Conservation (phyloP, 352 stramenopile species). For the Pythium dissimile region DNA sequence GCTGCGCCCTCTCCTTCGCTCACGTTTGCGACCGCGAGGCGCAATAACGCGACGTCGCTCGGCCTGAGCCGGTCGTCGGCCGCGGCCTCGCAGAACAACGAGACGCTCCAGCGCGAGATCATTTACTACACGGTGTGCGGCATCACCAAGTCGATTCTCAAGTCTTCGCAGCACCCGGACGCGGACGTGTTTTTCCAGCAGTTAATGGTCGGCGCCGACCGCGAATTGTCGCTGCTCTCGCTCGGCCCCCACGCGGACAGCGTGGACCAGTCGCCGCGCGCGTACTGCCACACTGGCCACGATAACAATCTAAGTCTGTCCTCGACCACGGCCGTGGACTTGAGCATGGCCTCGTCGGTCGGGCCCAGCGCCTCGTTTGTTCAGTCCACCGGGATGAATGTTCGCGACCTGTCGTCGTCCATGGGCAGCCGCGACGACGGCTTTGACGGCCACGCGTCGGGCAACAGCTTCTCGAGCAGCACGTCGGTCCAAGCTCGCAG, state of each 20-base stretch:
- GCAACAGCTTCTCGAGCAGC: conserved; percentile 8
- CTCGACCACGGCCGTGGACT: not conserved
- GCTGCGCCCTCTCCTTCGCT: not conserved
- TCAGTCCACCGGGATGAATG: not conserved
- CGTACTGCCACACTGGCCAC: conserved; percentile 35
- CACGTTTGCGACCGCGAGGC: not conserved
- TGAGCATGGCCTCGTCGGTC: conserved; percentile 4
- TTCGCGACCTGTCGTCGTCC: not conserved
- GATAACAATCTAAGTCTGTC: not conserved
- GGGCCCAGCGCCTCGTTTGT: conserved; percentile 2
- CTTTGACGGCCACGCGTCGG: not conserved
- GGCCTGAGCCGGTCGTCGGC: not conserved
- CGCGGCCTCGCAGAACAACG: conserved; percentile 52
- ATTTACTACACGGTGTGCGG: conserved; percentile 83
- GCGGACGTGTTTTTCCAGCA: conserved; percentile 29
- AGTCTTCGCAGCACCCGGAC: conserved; percentile 34
- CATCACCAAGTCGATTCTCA: conserved; percentile 72
- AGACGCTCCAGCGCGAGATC: conserved; percentile 76
- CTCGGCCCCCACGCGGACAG: conserved; percentile 15
- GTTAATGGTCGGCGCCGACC: conserved; percentile 54
- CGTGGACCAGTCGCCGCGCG: conserved; percentile 37
- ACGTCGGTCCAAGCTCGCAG: not conserved
- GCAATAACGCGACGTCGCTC: not conserved
- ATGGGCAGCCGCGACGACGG: not conserved
- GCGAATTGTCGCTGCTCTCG: conserved; percentile 31